Percentiles rank a stretch among this genome's conserved stretches.
These are phyloP conservation scores for Fraxinus anomala DNA, from an alignment of 257 asterid species.

Conservation along the genomic window DNA sequence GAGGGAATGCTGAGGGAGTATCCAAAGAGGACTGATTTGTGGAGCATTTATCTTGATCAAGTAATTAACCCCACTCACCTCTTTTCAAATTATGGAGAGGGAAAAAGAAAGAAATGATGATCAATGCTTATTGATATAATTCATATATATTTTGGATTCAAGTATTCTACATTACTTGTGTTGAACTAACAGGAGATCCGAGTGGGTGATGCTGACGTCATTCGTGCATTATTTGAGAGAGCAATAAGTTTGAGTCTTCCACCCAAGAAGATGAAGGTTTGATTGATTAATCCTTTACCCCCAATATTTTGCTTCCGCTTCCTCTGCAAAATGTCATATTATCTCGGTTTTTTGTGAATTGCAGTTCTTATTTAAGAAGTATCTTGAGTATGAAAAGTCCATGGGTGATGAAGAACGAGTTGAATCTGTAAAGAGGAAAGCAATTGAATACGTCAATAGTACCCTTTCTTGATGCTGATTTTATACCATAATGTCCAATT, in stretches of 20 bases:
- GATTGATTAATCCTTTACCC: not conserved
- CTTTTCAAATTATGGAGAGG: not conserved
- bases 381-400: constrained; percentile 72
- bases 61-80: constrained; percentile 37
- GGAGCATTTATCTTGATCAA: constrained; percentile 93
- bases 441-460: constrained; percentile 75
- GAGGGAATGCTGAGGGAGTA: constrained; percentile 85
- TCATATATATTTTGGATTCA: not conserved
- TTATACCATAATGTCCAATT: not conserved
- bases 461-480: constrained; percentile 46
- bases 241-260: constrained; percentile 82
- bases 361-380: constrained; percentile 90
- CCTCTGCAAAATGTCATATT: not conserved
- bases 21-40: constrained; percentile 90
- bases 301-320: not conserved
- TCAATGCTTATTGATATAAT: not conserved
- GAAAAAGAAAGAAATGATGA: not conserved
- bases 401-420: constrained; percentile 65
- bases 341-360: constrained; percentile 19
- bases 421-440: constrained; percentile 70
- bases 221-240: constrained; percentile 89
- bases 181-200: constrained; percentile 72
- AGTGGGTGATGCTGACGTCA: constrained; percentile 67
- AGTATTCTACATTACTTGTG: constrained; percentile 14
- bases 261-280: constrained; percentile 88